Conservation (phyloP, 768 basidiomycete species). For the Zangia roseola region DNA sequence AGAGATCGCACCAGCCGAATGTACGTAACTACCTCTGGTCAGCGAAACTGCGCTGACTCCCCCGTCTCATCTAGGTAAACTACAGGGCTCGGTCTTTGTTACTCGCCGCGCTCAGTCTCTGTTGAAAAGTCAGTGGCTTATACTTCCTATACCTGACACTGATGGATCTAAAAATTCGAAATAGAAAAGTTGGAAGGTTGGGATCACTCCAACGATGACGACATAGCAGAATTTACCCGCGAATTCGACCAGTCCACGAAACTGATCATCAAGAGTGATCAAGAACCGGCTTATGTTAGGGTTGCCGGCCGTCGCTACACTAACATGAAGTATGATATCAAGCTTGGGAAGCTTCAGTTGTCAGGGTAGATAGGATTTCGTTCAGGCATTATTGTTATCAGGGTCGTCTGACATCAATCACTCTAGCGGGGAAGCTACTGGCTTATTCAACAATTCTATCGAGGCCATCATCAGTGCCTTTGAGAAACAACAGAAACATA, state of each 20-base stretch:
- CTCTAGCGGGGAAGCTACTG: constrained; percentile 7
- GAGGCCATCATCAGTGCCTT: constrained; percentile 10
- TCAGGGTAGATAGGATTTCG: constrained; percentile 11
- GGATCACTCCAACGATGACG: constrained; percentile 1
- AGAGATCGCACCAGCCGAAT: constrained; percentile 32
- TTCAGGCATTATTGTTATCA: not conserved
- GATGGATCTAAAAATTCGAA: not conserved
- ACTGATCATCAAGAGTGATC: constrained; percentile 2
- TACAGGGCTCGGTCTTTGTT: constrained; percentile 48
- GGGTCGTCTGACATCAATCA: not conserved
- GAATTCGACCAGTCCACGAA: constrained; percentile 5
- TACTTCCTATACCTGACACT: not conserved
- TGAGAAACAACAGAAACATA: constrained; percentile 7
- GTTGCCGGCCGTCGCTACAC: constrained; percentile 4
- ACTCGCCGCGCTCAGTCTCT: constrained; percentile 37
- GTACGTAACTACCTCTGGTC: constrained; percentile 2
- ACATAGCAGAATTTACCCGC: not conserved
- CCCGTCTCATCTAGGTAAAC: constrained; percentile 32
- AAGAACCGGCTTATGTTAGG: constrained; percentile 9
- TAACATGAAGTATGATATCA: not conserved
- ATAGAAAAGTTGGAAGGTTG: constrained; percentile 6
- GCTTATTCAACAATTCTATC: constrained; percentile 8
- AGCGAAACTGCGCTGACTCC: not conserved
- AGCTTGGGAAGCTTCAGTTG: constrained; percentile 8
- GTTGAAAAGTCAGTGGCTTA: constrained; percentile 31